Conservation (phyloP, 352 stramenopile species). For the Aphanomyces stellatus region DNA sequence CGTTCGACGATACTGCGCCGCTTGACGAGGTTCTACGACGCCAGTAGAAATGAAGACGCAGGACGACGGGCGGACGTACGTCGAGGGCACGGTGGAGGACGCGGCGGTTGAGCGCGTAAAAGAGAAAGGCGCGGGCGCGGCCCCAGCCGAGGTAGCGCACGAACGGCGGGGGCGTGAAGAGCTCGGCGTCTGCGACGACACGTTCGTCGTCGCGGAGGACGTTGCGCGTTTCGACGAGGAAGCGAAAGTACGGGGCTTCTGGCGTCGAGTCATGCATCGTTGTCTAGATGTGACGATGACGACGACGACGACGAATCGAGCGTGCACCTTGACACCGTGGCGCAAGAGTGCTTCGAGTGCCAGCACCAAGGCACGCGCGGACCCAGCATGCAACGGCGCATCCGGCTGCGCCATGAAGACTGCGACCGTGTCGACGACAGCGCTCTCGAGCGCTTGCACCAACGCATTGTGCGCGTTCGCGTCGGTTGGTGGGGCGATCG, state of each 20-base stretch:
- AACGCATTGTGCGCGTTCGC: constrained; percentile 23
- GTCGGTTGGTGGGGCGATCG: constrained; percentile 24
- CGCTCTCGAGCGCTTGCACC: constrained; percentile 28
- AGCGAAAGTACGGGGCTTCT: constrained; percentile 63
- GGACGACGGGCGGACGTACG: constrained; percentile 21
- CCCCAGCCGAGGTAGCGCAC: constrained; percentile 56
- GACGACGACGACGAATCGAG: neutral
- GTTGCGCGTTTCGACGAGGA: constrained; percentile 45
- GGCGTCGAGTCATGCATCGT: constrained; percentile 40
- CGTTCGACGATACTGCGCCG: constrained; percentile 43
- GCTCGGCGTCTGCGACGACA: constrained; percentile 46
- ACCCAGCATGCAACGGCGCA: constrained; percentile 63
- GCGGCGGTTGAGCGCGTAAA: constrained; percentile 61
- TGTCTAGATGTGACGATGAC: constrained; percentile 18
- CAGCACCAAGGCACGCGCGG: constrained; percentile 45
- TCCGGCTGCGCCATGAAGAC: constrained; percentile 63
- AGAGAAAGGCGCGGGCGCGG: constrained; percentile 47
- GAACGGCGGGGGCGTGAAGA: constrained; percentile 26
- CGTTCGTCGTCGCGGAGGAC: constrained; percentile 63
- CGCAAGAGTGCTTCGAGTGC: constrained; percentile 53
- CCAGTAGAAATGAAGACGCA: neutral
- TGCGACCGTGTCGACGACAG: constrained; percentile 57
- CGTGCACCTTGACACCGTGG: constrained; percentile 50
- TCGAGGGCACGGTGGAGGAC: constrained; percentile 69
- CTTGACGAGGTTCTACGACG: constrained; percentile 55